Conservation (phyloP, 257 asterid species). For the Ehretia macrophylla region DNA sequence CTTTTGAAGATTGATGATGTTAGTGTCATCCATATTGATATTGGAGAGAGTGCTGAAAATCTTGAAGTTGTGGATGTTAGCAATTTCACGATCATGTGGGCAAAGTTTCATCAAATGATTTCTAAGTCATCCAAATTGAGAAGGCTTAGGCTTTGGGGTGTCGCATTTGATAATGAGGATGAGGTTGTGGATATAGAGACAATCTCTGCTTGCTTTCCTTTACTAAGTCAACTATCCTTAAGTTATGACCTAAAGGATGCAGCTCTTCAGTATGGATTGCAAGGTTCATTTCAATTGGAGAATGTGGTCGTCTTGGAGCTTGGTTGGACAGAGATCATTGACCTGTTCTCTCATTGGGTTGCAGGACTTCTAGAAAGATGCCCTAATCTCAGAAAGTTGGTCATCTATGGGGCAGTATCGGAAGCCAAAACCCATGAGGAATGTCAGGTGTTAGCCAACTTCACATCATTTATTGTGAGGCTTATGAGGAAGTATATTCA, state of each 20-base stretch:
- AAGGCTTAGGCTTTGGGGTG: constrained; percentile 84
- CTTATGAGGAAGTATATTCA: constrained; percentile 68
- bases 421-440: constrained; percentile 92
- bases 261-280: constrained; percentile 64
- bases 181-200: constrained; percentile 81
- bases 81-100: constrained; percentile 92
- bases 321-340: constrained; percentile 81
- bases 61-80: constrained; percentile 85
- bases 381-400: constrained; percentile 63
- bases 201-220: constrained; percentile 77
- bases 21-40: constrained; percentile 88
- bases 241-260: constrained; percentile 73
- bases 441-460: constrained; percentile 62
- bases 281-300: constrained; percentile 61
- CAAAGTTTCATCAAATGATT: constrained; percentile 82
- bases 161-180: constrained; percentile 84
- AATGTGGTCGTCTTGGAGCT: constrained; percentile 77
- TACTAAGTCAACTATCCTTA: constrained; percentile 59
- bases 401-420: constrained; percentile 72
- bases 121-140: constrained; percentile 64
- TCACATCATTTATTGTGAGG: constrained; percentile 61
- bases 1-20: constrained; percentile 79
- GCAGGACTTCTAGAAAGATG: constrained; percentile 73
- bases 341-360: constrained; percentile 70
- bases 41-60: constrained; percentile 75